Base-by-base conservation (phyloP, 2,329 filamentous ascomycete genomes). In the Talaromyces sp. region DNA sequence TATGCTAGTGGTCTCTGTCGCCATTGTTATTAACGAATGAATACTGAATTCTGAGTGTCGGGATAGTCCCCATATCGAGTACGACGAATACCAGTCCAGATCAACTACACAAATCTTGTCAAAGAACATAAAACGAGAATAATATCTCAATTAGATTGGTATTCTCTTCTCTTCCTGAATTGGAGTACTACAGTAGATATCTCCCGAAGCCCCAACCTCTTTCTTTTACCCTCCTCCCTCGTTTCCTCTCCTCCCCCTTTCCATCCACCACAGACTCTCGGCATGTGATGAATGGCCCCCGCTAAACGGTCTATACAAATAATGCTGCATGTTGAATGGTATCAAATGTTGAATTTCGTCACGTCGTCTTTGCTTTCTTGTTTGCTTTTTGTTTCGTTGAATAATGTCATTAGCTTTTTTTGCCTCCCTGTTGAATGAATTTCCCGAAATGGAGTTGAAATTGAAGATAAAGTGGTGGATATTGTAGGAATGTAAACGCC, bases 261-360 rank as follows among this genome's bases (percentile, higher is more conserved):
- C 27, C 5, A 31, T 31, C 7, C 27, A 31, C 27, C 27, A 31
- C 27, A 31, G 27, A 31, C 7, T 31, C 5, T 31, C 27, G 6
- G 5, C 6, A 31, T 31, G 27, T 31, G 27, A 31, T 31, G 27
- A 31, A 31, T 6, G 27, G 27, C 27, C 27, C 7, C 27, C 7
- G 27, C 27, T 31, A 56, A 10, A 56, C 27, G 45, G 37, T 56
- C 19, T 43, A 35, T 27, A 39, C 37, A 39, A 16, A 24, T 31
- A 22, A 63, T 58, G 56, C 61, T 65, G 64, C 64, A 62, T 65
- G 64, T 65, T 65, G 64, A 65, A 65, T 65, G 64, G 60, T 62
- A 62, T 65, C 61, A 63, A 66, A 66, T 66, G 65, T 66, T 66
- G 65, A 66, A 66, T 66, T 66, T 64, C 65, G 52, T 66, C 60